phyloP scores from a whole-genome alignment of 2,329 filamentous ascomycete genomes.

The Neofusicoccum parvum region DNA sequence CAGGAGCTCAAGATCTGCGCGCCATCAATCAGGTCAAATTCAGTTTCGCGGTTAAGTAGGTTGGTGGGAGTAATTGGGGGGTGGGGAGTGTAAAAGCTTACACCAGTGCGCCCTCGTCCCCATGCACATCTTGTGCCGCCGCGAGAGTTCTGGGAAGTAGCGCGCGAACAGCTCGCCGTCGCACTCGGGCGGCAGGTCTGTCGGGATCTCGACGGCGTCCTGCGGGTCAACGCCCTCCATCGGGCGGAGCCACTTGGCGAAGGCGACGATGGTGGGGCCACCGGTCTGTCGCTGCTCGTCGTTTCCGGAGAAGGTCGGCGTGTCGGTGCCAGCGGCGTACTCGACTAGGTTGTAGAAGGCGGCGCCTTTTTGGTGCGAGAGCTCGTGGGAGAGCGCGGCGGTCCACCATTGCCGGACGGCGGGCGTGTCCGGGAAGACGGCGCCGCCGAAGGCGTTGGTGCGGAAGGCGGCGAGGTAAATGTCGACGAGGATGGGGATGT shows the following conservation, averaged over 20 bases:
- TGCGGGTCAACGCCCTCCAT: not conserved
- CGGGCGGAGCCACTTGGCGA: constrained; percentile 13
- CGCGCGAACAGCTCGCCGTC: not conserved
- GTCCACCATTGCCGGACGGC: constrained; percentile 3
- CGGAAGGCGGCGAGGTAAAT: constrained; percentile 37
- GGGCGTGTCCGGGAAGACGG: constrained; percentile 74
- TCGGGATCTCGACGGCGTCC: not conserved
- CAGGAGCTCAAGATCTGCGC: constrained; percentile 13
- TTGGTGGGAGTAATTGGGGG: not conserved
- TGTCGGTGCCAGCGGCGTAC: constrained; percentile 1
- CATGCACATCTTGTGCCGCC: not conserved
- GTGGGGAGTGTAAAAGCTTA: not conserved
- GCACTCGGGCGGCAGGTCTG: not conserved
- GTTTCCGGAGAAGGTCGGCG: not conserved
- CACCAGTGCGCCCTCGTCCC: constrained; percentile 9
- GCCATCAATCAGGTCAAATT: no score
- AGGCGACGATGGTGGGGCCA: not conserved
- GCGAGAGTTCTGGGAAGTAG: not conserved
- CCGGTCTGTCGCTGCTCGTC: not conserved
- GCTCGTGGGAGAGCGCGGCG: not conserved
- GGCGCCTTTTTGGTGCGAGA: not conserved
- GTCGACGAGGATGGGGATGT: constrained; percentile 42
- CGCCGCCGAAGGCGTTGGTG: constrained; percentile 62
- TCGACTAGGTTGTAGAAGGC: constrained; percentile 8
- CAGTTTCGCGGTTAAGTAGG: no score